Evolutionary conservation across 495 filamentous ascomycete genomes (phyloP).

Genomic region (Penicillium canariense): DNA sequence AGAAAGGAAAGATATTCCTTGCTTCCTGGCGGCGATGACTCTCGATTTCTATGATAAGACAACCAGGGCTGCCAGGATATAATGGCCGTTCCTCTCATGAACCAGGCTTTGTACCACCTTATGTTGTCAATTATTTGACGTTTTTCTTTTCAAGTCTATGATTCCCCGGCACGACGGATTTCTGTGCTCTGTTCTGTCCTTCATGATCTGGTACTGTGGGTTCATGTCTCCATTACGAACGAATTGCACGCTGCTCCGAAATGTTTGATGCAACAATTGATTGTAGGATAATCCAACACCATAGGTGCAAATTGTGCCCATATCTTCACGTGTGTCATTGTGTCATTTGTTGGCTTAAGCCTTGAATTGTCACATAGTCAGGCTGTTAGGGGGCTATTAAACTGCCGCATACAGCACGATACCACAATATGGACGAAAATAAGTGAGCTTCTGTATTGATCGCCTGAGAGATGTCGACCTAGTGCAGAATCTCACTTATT

Average conservation of each 20-base stretch:
- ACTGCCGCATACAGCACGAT: no score
- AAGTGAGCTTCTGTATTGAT: no score
- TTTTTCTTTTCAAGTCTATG: conserved; percentile 14
- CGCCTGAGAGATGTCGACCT: no score
- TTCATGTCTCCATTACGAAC: conserved; percentile 2
- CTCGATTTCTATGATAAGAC: conserved; percentile 89
- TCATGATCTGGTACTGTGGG: not conserved
- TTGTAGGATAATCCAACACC: no score
- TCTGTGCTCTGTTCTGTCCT: conserved; percentile 26
- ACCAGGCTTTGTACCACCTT: not conserved
- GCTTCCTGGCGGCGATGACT: conserved; percentile 84
- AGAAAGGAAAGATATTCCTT: conserved; percentile 84
- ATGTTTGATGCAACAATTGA: no score
- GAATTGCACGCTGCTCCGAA: not conserved
- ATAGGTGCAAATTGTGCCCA: no score
- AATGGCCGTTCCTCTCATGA: conserved; percentile 5
- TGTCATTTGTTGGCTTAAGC: no score
- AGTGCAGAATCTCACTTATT: no score
- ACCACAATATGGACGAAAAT: no score
- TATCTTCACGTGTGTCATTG: no score
- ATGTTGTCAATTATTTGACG: not conserved
- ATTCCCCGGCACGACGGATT: conserved; percentile 28
- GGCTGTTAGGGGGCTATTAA: no score
- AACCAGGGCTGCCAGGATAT: conserved; percentile 52
- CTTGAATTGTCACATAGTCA: no score